phyloP scores from a whole-genome alignment of 164 flowering plant species.

The Macadamia integrifolia region DNA sequence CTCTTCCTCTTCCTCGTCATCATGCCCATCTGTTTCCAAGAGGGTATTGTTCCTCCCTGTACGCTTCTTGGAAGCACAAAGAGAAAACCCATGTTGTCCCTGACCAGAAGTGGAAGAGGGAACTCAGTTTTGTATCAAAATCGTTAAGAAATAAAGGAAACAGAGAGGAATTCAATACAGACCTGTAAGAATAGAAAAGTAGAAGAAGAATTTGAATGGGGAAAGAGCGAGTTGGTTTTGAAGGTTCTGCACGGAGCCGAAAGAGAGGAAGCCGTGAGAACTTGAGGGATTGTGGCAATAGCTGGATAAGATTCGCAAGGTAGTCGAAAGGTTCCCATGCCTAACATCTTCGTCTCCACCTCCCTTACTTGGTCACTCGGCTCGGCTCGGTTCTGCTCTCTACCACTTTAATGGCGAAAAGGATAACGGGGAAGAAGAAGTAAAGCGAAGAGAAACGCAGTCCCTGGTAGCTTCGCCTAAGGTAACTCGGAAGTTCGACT shows the following conservation, averaged over 20 bases:
- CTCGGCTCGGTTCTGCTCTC: too few relatives aligned
- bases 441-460: too few relatives aligned
- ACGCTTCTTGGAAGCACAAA: constrained; percentile 29
- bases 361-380: too few relatives aligned
- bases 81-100: constrained; percentile 21
- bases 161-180: not conserved
- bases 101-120: constrained; percentile 10
- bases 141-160: not conserved
- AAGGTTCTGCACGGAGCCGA: constrained; percentile 7
- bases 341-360: constrained; percentile 12
- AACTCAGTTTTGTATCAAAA: constrained; percentile 10
- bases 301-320: constrained; percentile 11
- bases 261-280: not conserved
- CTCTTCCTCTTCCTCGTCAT: constrained; percentile 22
- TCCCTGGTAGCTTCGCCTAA: too few relatives aligned
- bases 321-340: constrained; percentile 1
- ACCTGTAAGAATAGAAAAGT: constrained; percentile 7
- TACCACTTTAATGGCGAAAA: too few relatives aligned
- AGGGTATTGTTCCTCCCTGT: constrained; percentile 13
- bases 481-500: too few relatives aligned
- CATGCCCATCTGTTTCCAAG: constrained; percentile 21
- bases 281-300: not conserved
- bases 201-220: constrained; percentile 6
- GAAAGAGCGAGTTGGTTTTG: constrained; percentile 10
- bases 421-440: too few relatives aligned